Base-by-base conservation (phyloP, 2,329 filamentous ascomycete genomes). In the Ambrosiella xylebori region DNA sequence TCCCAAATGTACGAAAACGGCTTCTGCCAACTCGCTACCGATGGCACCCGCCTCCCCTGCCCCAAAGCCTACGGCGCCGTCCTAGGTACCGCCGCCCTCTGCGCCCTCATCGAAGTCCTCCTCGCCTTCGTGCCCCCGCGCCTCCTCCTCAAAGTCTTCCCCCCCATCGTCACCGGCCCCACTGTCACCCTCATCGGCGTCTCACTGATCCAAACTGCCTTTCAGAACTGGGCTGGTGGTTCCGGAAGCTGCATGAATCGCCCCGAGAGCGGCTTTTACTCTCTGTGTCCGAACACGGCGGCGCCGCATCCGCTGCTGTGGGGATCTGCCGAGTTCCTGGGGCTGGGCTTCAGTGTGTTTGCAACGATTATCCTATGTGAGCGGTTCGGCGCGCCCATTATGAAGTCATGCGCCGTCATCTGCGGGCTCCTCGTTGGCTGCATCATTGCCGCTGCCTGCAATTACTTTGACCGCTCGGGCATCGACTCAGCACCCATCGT, bases 331-430 rank as follows among this genome's bases (percentile, higher is more conserved):
- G 84, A 93, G 68, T 88, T 85, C 63, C 79, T 93, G 4, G 87
- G 76, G 11, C 77, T 93, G 1, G 87, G 87, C 0, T 90, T 93
- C 71, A 81, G 81, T 50, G 87, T 90, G 40, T 91, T 91, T 66
- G 64, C 85, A 50, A 85, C 84, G 36, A 91, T 93, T 65, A 83
- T 93, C 61, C 66, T 91, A 11, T 87, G 85, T 66, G 87, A 93
- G 68, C 79, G 86, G 9, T 89, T 90, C 64, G 88, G 88, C 1
- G 78, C 85, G 0, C 87, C 88, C 0, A 85, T 93, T 63, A 90
- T 93, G 85, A 90, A 90, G 67, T 86, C 82, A 1, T 85, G 81
- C 7, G 82, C 83, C 37, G 86, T 91, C 38, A 80, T 90, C 47
- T 74, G 88, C 58, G 86, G 87, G 12, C 74, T 90, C 4, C 75